Base-by-base conservation (phyloP, 257 asterid species). In the Przewalskia tangutica region DNA sequence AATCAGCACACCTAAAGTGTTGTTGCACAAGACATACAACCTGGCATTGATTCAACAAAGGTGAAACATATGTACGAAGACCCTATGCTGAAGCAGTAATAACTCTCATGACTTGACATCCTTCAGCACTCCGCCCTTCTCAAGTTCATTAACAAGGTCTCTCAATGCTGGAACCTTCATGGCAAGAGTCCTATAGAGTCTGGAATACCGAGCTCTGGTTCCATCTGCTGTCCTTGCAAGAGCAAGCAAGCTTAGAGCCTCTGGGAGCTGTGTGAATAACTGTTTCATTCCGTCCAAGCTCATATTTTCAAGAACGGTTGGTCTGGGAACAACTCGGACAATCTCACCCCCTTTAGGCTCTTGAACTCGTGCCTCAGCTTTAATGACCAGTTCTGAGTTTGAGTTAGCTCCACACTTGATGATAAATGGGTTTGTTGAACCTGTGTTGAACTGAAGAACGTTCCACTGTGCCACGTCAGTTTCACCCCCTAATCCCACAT, bases 321-420 rank as follows among this genome's bases (percentile, higher is more conserved):
- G 99, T 84, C 88, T 90, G 54, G 99, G 98, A 77, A 94, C 97
- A 12, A 96, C 98, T 82, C 94, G 86, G 0, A 94, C 91, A 10
- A 93, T 93, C 88, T 96, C 99, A 75, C 98, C 97, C 5, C 97
- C 97, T 84, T 93, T 96, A 18, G 99, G 98, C 80, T 94, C 99
- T 77, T 93, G 92, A 80, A 94, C 97, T 20, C 92, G 90, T 7
- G 92, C 92, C 36, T 96, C 98, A 0, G 98, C 98, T 90, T 94
- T 96, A 54, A 94, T 88, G 53, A 96, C 99, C 79, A 96, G 88
- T 80, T 96, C 99, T 4, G 93, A 93, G 80, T 82, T 92, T 23
- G 98, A 96, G 93, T 94, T 94, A 77, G 99, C 99, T 79, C 99
- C 99, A 53, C 98, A 94, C 83, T 96, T 96, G 82, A 96, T 90